These are phyloP conservation scores for Ceratocystis huliohia DNA, from an alignment of 2,329 filamentous ascomycete genomes.

Conservation along the genomic window DNA sequence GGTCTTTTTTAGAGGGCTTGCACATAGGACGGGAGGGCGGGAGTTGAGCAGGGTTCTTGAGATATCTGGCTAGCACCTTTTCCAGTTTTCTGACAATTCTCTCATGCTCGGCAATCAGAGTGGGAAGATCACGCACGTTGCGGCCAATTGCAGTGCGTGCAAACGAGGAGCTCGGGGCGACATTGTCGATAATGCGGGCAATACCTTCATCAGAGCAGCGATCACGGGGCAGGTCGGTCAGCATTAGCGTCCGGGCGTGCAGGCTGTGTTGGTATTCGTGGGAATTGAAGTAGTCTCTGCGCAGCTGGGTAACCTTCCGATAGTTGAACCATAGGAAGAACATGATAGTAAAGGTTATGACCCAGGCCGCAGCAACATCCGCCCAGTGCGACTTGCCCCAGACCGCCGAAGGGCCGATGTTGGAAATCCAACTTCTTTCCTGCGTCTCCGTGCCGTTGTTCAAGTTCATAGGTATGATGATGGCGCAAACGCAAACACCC, in stretches of 20 bases:
- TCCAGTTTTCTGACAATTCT: constrained; percentile 72
- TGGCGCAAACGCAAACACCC: constrained; percentile 56
- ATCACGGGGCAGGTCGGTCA: constrained; percentile 63
- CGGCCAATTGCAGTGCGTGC: constrained; percentile 73
- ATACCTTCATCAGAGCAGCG: constrained; percentile 76
- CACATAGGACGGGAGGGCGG: constrained; percentile 67
- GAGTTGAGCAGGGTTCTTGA: constrained; percentile 72
- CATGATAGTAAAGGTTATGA: constrained; percentile 62
- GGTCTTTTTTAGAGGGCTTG: constrained; percentile 68
- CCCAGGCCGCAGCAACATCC: constrained; percentile 45
- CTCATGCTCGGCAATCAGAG: constrained; percentile 73
- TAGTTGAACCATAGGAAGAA: constrained; percentile 90
- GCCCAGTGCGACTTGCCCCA: constrained; percentile 44
- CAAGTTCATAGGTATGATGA: constrained; percentile 73
- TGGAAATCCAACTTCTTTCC: constrained; percentile 39
- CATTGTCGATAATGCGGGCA: constrained; percentile 64
- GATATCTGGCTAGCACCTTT: constrained; percentile 70
- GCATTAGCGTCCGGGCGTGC: constrained; percentile 60
- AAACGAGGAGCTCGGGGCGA: constrained; percentile 65
- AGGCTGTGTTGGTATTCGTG: constrained; percentile 79
- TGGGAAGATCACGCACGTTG: constrained; percentile 81
- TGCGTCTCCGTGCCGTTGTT: constrained; percentile 25
- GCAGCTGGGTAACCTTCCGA: constrained; percentile 53
- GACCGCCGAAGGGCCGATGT: constrained; percentile 47
- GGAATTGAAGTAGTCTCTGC: constrained; percentile 70